Conservation (phyloP, 1,139 yeast species). For the Hyphopichia wangnamkhiaoensis region DNA sequence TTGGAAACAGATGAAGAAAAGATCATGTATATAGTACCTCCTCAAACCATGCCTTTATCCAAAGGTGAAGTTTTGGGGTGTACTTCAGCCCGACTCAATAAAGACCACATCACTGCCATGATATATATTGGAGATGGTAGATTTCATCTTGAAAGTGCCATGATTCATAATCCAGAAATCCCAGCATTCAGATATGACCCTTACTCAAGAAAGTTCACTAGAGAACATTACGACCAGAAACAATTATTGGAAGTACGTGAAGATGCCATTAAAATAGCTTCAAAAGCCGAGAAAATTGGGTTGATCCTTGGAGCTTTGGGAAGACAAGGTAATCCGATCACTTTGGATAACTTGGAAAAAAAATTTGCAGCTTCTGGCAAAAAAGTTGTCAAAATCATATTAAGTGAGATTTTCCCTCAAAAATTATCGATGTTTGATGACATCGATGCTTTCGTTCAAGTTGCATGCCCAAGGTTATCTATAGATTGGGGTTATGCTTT, state of each 20-base stretch:
- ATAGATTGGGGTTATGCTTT: constrained; percentile 99
- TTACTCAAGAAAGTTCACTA: constrained; percentile 84
- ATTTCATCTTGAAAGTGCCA: constrained; percentile 91
- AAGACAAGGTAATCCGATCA: constrained; percentile 86
- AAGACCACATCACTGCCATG: constrained; percentile 69
- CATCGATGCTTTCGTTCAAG: constrained; percentile 93
- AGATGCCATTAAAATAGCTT: constrained; percentile 64
- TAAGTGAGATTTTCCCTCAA: constrained; percentile 92
- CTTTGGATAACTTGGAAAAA: constrained; percentile 65
- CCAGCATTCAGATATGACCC: constrained; percentile 97
- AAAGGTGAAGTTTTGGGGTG: constrained; percentile 97
- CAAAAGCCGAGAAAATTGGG: constrained; percentile 72
- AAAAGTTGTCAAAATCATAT: constrained; percentile 74
- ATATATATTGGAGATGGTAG: constrained; percentile 95
- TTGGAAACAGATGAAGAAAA: constrained; percentile 51
- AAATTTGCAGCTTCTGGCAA: constrained; percentile 56
- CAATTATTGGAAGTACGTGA: constrained; percentile 75
- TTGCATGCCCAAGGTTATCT: constrained; percentile 94
- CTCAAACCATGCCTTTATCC: constrained; percentile 90
- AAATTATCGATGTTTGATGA: constrained; percentile 93
- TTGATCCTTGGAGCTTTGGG: constrained; percentile 94
- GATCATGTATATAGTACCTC: constrained; percentile 70
- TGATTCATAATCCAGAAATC: constrained; percentile 93
- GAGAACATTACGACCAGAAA: constrained; percentile 83
- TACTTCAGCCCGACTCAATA: constrained; percentile 79